A percentile compares a stretch with the other conserved stretches of the same genome.
Conservation (phyloP, 208 protist species). For the Acanthamoeba pearcei region DNA sequence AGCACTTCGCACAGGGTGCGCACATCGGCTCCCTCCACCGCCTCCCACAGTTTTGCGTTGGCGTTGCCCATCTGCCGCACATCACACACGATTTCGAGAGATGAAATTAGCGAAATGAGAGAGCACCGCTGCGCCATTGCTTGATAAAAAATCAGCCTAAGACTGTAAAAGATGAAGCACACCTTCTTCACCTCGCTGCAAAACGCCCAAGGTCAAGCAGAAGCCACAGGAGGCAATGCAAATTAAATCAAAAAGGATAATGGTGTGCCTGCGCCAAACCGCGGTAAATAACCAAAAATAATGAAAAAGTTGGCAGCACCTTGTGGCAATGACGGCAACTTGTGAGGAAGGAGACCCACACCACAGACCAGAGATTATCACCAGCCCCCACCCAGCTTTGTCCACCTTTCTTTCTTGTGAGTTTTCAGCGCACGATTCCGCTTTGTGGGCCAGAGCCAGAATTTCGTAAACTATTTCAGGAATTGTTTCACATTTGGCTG, state of each 20-base stretch:
- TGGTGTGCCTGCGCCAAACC: too few relatives aligned
- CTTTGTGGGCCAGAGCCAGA: background rate
- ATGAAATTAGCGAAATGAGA: background rate
- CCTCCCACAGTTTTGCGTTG: constrained; percentile 76
- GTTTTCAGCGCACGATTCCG: background rate
- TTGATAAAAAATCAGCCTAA: background rate
- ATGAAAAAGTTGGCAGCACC: constrained; percentile 11
- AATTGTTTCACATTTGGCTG: background rate
- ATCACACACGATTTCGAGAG: background rate
- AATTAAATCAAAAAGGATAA: background rate
- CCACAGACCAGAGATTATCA: background rate
- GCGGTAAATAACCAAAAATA: background rate
- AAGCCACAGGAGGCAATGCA: background rate
- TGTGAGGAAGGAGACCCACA: background rate
- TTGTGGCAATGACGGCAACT: background rate
- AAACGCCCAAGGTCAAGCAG: background rate
- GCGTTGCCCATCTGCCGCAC: constrained; percentile 55
- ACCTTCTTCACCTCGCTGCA: background rate
- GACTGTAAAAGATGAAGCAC: background rate
- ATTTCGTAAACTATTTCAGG: background rate
- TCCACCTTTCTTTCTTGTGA: constrained; percentile 31
- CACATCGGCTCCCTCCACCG: constrained; percentile 51
- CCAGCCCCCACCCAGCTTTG: background rate
- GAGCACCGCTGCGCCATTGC: background rate
- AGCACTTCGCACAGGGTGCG: constrained; percentile 56